Evolutionary conservation across 495 filamentous ascomycete genomes (phyloP).

Genomic region (Tricharina praecox): DNA sequence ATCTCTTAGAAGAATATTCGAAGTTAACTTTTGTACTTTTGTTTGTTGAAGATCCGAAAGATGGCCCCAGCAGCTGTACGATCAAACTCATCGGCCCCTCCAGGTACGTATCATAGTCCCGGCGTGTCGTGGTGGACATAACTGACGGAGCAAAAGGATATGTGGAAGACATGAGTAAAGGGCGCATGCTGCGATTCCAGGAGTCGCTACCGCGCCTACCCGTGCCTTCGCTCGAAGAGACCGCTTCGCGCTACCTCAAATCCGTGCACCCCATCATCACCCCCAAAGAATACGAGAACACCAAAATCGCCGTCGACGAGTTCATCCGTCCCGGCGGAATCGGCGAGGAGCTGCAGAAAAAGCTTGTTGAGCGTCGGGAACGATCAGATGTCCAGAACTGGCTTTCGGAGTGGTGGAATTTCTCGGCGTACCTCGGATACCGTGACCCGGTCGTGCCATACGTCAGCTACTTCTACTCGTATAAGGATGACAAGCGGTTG

Average conservation of each 20-base stretch:
- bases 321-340: constrained; percentile 54
- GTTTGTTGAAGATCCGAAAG: constrained; percentile 1
- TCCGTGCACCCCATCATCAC: constrained; percentile 61
- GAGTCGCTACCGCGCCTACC: constrained; percentile 83
- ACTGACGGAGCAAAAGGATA: constrained; percentile 43
- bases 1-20: constrained; percentile 8
- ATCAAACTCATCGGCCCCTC: not conserved
- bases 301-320: constrained; percentile 46
- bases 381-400: constrained; percentile 82
- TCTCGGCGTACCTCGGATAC: constrained; percentile 76
- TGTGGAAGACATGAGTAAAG: constrained; percentile 78
- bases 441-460: constrained; percentile 95
- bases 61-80: constrained; percentile 1
- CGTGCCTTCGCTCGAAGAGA: constrained; percentile 88
- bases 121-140: not conserved
- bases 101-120: not conserved
- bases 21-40: constrained; percentile 7
- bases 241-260: constrained; percentile 77
- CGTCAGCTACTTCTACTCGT: constrained; percentile 98
- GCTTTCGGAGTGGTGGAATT: constrained; percentile 96
- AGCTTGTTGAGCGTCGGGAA: constrained; percentile 62
- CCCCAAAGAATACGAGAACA: constrained; percentile 43
- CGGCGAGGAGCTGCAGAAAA: constrained; percentile 74
- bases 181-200: constrained; percentile 88
- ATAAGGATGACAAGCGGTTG: constrained; percentile 68